Percentiles rank a stretch among this genome's conserved stretches.
These are phyloP conservation scores for Cutaneotrichosporon daszewskae DNA, from an alignment of 1,284 basidiomycete species.

Conservation along the genomic window DNA sequence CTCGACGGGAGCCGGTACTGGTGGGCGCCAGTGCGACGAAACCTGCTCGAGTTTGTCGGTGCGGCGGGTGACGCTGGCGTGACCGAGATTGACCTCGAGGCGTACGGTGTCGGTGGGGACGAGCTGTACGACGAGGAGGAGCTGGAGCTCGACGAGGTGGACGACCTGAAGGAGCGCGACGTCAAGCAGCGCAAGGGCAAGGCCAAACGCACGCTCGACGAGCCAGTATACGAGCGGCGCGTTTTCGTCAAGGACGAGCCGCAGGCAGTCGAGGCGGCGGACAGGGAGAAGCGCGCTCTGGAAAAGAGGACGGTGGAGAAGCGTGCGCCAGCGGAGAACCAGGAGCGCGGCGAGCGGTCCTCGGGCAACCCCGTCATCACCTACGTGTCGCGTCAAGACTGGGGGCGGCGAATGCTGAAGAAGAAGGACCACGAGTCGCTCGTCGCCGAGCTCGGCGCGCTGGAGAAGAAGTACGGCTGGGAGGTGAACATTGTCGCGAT, in stretches of 20 bases:
- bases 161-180: neutral
- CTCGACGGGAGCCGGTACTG: slow-evolving; percentile 68
- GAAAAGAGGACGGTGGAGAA: neutral
- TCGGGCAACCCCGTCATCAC: slow-evolving; percentile 62
- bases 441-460: slow-evolving; percentile 51
- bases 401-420: slow-evolving; percentile 62
- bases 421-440: slow-evolving; percentile 47
- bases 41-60: slow-evolving; percentile 65
- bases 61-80: slow-evolving; percentile 33
- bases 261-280: neutral
- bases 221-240: neutral
- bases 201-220: neutral
- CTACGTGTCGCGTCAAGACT: slow-evolving; percentile 76
- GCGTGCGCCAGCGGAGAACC: neutral
- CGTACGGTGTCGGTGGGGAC: slow-evolving; percentile 42
- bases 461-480: slow-evolving; percentile 66
- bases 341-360: slow-evolving; percentile 7
- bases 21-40: slow-evolving; percentile 71
- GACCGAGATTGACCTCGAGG: slow-evolving; percentile 16
- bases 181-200: neutral
- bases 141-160: slow-evolving; percentile 1
- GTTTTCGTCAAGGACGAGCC: slow-evolving; percentile 3
- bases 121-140: slow-evolving; percentile 2
- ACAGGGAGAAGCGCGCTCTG: neutral
- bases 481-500: slow-evolving; percentile 75